A percentile compares a stretch with the other conserved stretches of the same genome.
Conservation (phyloP, 345 rosid species). For the Linum tenue region DNA sequence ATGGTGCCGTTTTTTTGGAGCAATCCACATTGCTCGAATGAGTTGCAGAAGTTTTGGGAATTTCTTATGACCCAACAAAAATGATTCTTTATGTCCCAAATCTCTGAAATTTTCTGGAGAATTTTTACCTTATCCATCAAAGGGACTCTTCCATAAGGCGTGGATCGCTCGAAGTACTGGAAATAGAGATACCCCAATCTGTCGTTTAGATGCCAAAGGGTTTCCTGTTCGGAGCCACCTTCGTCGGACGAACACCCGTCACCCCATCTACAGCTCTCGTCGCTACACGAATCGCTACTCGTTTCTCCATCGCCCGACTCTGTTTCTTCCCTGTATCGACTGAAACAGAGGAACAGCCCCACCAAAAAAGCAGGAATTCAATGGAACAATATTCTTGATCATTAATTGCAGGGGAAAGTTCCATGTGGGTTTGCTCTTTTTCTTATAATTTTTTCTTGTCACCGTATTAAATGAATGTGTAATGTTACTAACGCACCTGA, state of each 20-base stretch:
- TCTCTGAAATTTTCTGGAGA: too few relatives aligned
- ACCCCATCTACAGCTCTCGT: slow-evolving; percentile 71
- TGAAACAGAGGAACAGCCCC: neutral
- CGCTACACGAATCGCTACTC: slow-evolving; percentile 82
- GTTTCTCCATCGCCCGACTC: slow-evolving; percentile 67
- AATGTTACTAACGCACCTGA: slow-evolving; percentile 36
- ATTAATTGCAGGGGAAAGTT: too few relatives aligned
- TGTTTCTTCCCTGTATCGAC: slow-evolving; percentile 55
- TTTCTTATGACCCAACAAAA: neutral
- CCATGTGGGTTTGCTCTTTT: too few relatives aligned
- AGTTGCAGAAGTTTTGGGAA: too few relatives aligned
- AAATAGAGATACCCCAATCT: slow-evolving; percentile 67
- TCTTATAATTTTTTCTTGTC: too few relatives aligned
- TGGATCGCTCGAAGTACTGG: slow-evolving; percentile 78
- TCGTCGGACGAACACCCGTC: slow-evolving; percentile 79
- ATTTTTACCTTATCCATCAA: slow-evolving; percentile 88
- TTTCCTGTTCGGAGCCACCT: slow-evolving; percentile 70
- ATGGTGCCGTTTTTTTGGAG: too few relatives aligned
- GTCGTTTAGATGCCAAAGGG: slow-evolving; percentile 52
- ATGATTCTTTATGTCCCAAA: too few relatives aligned
- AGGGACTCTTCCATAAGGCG: slow-evolving; percentile 94
- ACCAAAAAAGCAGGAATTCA: neutral
- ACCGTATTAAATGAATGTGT: neutral
- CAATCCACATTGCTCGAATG: too few relatives aligned
- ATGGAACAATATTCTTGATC: neutral